A percentile compares a stretch with the other conserved stretches of the same genome.
phyloP scores from a whole-genome alignment of 768 basidiomycete genomes.

The Xanthoconium stramineum region DNA sequence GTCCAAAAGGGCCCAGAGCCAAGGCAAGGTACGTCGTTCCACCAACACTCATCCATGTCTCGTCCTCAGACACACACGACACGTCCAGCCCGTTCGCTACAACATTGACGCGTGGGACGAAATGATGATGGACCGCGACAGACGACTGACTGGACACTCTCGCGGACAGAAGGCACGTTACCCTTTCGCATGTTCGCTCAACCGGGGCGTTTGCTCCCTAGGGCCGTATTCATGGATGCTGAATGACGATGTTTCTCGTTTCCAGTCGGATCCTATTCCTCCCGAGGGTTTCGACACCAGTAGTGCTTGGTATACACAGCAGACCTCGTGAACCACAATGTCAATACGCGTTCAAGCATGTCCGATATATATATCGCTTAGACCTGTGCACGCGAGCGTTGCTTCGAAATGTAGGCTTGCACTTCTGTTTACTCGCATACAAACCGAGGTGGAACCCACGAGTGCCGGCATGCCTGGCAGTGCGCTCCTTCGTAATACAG shows the following conservation, averaged over 20 bases:
- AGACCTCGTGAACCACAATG: conserved; percentile 32
- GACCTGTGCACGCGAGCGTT: neutral
- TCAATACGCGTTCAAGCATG: conserved; percentile 20
- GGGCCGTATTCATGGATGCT: neutral
- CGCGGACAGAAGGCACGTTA: conserved; percentile 80
- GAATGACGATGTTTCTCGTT: neutral
- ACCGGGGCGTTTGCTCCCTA: neutral
- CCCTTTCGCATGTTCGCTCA: neutral
- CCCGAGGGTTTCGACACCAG: conserved; percentile 70
- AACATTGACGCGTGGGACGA: conserved; percentile 88
- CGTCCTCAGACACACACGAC: neutral
- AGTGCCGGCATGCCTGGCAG: neutral
- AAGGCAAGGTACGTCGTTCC: conserved; percentile 68
- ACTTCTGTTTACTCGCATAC: neutral
- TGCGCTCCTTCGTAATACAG: neutral
- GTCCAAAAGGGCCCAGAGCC: conserved; percentile 78
- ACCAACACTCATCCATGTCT: neutral
- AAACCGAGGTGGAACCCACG: neutral
- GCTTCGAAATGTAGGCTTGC: neutral
- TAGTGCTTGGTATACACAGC: conserved; percentile 71
- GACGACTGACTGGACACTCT: conserved; percentile 78
- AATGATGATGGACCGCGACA: conserved; percentile 95
- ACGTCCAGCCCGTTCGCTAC: conserved; percentile 72
- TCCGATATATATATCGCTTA: conserved; percentile 18
- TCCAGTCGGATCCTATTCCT: conserved; percentile 63